A percentile compares a stretch with the other conserved stretches of the same genome.
Evolutionary conservation across 306 rosid species (phyloP).

Genomic region (Dalbergia cultrata): DNA sequence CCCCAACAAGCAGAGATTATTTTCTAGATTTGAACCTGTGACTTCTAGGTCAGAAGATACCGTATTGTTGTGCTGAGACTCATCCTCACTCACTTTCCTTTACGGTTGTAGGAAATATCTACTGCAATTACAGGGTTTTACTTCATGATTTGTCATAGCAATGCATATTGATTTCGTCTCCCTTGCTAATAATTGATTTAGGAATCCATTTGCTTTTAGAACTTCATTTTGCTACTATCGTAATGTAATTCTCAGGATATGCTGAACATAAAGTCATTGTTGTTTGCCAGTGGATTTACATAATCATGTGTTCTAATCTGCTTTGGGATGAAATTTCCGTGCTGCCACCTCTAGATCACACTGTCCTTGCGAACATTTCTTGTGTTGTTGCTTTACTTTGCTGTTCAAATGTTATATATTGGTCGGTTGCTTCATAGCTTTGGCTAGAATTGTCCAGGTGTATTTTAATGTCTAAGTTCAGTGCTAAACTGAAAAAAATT

Average conservation of each 20-base stretch:
- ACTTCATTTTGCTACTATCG: neutral
- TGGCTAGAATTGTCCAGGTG: neutral
- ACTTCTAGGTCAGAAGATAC: no score
- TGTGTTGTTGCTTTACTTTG: neutral
- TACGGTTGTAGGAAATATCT: no score
- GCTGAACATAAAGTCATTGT: neutral
- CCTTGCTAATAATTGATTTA: neutral
- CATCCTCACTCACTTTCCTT: no score
- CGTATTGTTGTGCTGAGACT: no score
- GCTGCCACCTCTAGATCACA: slow-evolving; percentile 29
- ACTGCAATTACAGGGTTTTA: neutral
- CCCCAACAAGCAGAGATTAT: no score
- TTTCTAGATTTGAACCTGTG: no score
- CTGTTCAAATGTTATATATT: slow-evolving; percentile 20
- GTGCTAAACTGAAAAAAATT: neutral
- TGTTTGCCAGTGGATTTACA: slow-evolving; percentile 7
- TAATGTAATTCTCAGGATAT: slow-evolving; percentile 2
- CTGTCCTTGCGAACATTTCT: slow-evolving; percentile 19
- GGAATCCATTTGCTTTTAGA: neutral
- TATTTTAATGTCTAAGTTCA: slow-evolving; percentile 11
- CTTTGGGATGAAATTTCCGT: slow-evolving; percentile 24
- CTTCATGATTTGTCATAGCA: neutral
- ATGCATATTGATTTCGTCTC: neutral
- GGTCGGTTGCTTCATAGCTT: slow-evolving; percentile 11
- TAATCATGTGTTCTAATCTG: slow-evolving; percentile 8